These are phyloP conservation scores for Yamadazyma oceani DNA, from an alignment of 1,139 yeast genomes.

Conservation along the genomic window DNA sequence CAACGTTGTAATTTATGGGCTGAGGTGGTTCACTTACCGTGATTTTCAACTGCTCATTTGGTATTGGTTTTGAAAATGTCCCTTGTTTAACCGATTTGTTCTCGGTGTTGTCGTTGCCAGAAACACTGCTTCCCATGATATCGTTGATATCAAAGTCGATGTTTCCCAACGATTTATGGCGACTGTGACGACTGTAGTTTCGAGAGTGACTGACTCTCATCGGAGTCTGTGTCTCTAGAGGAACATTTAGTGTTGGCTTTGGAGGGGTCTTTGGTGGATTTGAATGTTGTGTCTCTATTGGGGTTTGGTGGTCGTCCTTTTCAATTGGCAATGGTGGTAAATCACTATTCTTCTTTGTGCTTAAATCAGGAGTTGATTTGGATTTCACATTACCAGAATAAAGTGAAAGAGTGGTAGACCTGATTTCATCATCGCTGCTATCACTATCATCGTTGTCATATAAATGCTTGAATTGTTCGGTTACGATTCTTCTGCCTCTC, in stretches of 20 bases:
- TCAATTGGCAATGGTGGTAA: constrained; percentile 19
- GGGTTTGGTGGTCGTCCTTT: too few species aligned
- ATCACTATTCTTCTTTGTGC: constrained; percentile 10
- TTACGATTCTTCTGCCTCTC: constrained; percentile 30
- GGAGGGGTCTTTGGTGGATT: background rate
- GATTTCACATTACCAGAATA: constrained; percentile 15
- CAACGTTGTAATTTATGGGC: constrained; percentile 39
- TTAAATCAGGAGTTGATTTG: constrained; percentile 24
- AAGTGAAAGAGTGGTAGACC: constrained; percentile 17
- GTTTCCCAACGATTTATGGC: constrained; percentile 41
- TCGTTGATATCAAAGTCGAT: constrained; percentile 29
- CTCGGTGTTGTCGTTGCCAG: too few species aligned
- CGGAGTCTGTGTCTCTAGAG: constrained; percentile 29
- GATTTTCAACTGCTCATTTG: constrained; percentile 18
- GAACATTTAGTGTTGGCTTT: background rate
- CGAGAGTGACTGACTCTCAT: constrained; percentile 18
- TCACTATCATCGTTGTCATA: constrained; percentile 27
- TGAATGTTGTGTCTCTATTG: too few species aligned
- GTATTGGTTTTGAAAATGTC: constrained; percentile 4
- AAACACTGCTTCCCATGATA: constrained; percentile 1
- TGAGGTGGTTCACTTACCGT: constrained; percentile 41
- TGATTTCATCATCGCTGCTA: constrained; percentile 24
- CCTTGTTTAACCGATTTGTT: background rate
- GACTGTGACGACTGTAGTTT: constrained; percentile 26
- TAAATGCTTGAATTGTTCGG: constrained; percentile 27